Conservation (phyloP, 176 grass and related monocot species). For the Echinochloa phyllopogon region DNA sequence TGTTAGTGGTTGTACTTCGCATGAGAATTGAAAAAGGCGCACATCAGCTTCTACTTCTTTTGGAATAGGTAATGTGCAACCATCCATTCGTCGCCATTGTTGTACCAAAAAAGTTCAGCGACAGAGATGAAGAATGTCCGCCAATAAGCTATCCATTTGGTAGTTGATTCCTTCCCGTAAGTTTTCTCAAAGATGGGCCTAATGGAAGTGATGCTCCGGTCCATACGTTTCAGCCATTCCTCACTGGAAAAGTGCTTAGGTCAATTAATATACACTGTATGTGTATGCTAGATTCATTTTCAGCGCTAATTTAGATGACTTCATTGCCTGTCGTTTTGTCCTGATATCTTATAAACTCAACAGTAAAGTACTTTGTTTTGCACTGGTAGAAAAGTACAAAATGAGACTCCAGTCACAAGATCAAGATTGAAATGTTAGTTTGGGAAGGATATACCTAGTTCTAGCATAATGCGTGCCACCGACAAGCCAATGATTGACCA, state of each 20-base stretch:
- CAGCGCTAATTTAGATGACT: neutral
- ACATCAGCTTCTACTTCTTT: slow-evolving; percentile 63
- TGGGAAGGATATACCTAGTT: slow-evolving; percentile 70
- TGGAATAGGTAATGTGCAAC: slow-evolving; percentile 74
- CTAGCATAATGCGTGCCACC: slow-evolving; percentile 83
- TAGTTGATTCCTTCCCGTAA: slow-evolving; percentile 77
- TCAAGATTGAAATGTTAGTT: neutral
- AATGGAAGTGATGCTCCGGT: slow-evolving; percentile 60
- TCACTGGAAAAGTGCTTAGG: slow-evolving; percentile 56
- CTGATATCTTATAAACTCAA: neutral
- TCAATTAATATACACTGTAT: slow-evolving; percentile 1
- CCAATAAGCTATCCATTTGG: slow-evolving; percentile 96
- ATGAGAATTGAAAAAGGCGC: neutral
- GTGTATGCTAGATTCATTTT: neutral
- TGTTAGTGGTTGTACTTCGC: neutral
- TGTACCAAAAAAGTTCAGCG: slow-evolving; percentile 89
- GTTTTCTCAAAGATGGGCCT: slow-evolving; percentile 87
- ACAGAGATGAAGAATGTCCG: slow-evolving; percentile 92
- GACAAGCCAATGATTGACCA: slow-evolving; percentile 86
- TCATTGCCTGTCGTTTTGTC: neutral
- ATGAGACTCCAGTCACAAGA: neutral
- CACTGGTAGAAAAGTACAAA: slow-evolving; percentile 2
- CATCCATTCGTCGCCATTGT: slow-evolving; percentile 97
- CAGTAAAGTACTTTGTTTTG: neutral
- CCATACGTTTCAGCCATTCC: slow-evolving; percentile 94